These are phyloP conservation scores for Cystofilobasidium capitatum DNA, from an alignment of 768 basidiomycete species.

Conservation along the genomic window DNA sequence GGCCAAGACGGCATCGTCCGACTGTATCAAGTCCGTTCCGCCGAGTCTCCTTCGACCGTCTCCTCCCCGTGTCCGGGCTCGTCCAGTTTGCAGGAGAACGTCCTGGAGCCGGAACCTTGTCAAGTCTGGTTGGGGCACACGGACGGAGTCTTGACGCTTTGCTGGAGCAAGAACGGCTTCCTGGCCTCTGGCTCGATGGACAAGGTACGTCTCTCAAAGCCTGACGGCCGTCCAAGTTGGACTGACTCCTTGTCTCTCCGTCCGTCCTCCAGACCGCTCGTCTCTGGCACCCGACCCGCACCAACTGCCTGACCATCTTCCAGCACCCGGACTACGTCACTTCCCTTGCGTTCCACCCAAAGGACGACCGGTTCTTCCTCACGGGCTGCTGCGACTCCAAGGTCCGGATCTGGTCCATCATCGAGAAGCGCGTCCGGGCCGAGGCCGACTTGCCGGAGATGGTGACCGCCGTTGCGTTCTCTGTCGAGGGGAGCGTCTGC, in stretches of 20 bases:
- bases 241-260: neutral
- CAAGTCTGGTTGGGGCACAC: slow-evolving; percentile 31
- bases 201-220: slow-evolving; percentile 8
- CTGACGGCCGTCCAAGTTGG: neutral
- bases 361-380: slow-evolving; percentile 36
- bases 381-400: slow-evolving; percentile 33
- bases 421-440: slow-evolving; percentile 31
- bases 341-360: slow-evolving; percentile 34
- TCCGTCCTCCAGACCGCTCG: slow-evolving; percentile 29
- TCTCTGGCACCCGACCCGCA: slow-evolving; percentile 33
- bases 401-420: slow-evolving; percentile 33
- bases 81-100: slow-evolving; percentile 13
- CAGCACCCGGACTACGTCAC: slow-evolving; percentile 36
- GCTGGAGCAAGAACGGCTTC: slow-evolving; percentile 38
- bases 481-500: slow-evolving; percentile 31
- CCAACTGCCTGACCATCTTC: slow-evolving; percentile 33
- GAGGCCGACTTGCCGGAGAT: slow-evolving; percentile 33
- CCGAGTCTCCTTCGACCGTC: too few species aligned
- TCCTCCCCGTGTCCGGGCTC: too few species aligned
- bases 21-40: slow-evolving; percentile 32
- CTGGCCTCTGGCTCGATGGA: slow-evolving; percentile 34
- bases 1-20: slow-evolving; percentile 35
- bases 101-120: slow-evolving; percentile 29
- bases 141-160: slow-evolving; percentile 33
- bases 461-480: slow-evolving; percentile 34